Evolutionary conservation across 2,329 filamentous ascomycete species (phyloP).

Genomic region (Pseudogymnoascus sp.): DNA sequence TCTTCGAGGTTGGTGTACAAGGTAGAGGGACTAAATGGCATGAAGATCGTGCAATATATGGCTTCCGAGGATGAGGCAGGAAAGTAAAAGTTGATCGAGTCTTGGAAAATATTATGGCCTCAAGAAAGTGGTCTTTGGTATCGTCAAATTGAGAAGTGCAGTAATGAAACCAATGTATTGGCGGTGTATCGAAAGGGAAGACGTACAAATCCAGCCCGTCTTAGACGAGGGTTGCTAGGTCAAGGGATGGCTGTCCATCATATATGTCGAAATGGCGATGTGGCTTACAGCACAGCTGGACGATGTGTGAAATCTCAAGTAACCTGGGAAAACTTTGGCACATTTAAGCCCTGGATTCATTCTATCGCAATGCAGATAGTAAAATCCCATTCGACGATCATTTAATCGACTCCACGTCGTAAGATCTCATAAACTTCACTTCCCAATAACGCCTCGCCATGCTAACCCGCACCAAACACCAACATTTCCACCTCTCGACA

Average conservation of each 20-base stretch:
- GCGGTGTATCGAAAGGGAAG: not conserved
- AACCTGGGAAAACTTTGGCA: not conserved
- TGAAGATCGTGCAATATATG: not conserved
- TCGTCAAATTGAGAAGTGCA: not conserved
- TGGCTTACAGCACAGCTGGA: not conserved
- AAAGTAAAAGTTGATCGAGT: not conserved
- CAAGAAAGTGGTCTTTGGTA: not conserved
- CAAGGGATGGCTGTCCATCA: too few species aligned
- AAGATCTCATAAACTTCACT: not conserved
- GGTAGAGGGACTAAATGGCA: not conserved
- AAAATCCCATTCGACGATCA: not conserved
- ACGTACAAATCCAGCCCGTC: too few species aligned
- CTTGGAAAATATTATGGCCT: not conserved
- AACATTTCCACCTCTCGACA: not conserved
- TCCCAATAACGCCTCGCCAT: constrained; percentile 2
- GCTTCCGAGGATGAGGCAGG: not conserved
- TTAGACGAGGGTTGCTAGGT: too few species aligned
- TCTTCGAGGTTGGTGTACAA: not conserved
- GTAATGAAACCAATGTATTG: not conserved
- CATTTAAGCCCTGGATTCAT: not conserved
- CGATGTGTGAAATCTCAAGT: not conserved
- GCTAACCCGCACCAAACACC: constrained; percentile 1
- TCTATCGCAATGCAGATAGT: not conserved
- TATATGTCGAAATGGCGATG: too few species aligned
- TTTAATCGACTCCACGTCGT: not conserved